A percentile compares a stretch with the other conserved stretches of the same genome.
These are phyloP conservation scores for Talaromyces thailandensis DNA, from an alignment of 495 filamentous ascomycete genomes.

Conservation along the genomic window DNA sequence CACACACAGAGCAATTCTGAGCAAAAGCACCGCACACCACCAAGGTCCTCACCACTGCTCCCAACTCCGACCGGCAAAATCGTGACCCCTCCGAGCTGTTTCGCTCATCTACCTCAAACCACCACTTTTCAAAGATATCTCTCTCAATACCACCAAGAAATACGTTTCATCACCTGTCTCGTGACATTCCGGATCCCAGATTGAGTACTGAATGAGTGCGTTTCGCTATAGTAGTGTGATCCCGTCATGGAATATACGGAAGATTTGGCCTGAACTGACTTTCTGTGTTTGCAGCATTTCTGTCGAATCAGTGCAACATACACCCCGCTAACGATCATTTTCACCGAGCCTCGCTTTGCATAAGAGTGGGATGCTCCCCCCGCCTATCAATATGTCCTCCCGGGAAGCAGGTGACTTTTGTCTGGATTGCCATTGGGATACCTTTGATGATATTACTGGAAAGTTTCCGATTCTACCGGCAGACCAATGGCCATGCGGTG, in stretches of 20 bases:
- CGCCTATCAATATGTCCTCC: constrained; percentile 20
- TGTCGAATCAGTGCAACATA: neutral
- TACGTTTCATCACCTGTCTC: neutral
- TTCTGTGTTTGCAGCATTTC: neutral
- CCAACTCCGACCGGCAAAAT: neutral
- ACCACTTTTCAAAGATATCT: neutral
- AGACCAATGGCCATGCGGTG: constrained; percentile 24
- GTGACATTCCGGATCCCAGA: neutral
- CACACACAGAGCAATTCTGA: neutral
- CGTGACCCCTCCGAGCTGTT: neutral
- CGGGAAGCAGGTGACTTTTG: constrained; percentile 30
- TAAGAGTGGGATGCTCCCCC: constrained; percentile 1
- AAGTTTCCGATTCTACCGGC: constrained; percentile 2
- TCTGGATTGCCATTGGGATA: constrained; percentile 37
- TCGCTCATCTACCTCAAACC: neutral
- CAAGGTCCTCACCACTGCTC: constrained; percentile 4
- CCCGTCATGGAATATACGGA: neutral
- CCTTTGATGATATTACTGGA: constrained; percentile 17
- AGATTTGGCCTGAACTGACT: neutral
- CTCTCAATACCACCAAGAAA: neutral
- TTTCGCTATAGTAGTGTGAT: neutral
- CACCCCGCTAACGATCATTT: neutral
- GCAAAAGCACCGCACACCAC: neutral
- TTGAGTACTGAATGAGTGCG: neutral
- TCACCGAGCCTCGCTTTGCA: neutral